Conservation (phyloP, 2,329 filamentous ascomycete genomes). For the Byssothecium circinans region DNA sequence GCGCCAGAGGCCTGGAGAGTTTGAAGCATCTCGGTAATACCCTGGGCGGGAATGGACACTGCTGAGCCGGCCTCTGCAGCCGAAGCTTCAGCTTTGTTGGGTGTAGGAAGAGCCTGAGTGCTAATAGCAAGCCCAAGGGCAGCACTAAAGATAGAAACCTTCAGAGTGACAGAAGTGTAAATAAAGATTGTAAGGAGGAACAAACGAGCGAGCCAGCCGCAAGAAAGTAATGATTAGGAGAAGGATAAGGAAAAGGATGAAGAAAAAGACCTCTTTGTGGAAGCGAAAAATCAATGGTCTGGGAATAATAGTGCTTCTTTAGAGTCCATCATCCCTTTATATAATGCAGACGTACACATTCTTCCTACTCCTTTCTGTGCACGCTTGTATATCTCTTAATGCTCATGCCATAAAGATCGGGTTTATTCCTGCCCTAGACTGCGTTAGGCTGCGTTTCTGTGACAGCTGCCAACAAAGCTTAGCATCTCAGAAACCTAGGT, state of each 20-base stretch:
- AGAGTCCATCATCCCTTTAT: not conserved
- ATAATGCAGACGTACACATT: not conserved
- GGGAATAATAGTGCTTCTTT: too few relatives aligned
- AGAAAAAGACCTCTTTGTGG: not conserved
- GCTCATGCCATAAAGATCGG: too few relatives aligned
- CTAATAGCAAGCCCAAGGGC: slow-evolving; percentile 6
- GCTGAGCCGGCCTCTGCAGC: not conserved
- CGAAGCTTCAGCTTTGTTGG: too few relatives aligned
- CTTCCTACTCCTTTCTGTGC: too few relatives aligned
- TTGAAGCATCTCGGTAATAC: not conserved
- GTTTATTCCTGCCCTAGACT: not conserved
- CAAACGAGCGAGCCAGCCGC: slow-evolving; percentile 15
- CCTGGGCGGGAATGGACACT: not conserved
- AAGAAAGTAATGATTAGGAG: slow-evolving; percentile 4
- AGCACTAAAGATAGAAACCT: slow-evolving; percentile 10
- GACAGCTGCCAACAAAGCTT: not conserved
- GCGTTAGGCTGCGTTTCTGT: not conserved
- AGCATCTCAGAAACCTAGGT: slow-evolving; percentile 1
- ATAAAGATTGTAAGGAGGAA: not conserved
- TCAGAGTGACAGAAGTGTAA: slow-evolving; percentile 6
- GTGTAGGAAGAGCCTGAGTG: not conserved
- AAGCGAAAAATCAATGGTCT: not conserved
- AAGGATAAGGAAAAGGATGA: not conserved
- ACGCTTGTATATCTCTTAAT: too few relatives aligned
- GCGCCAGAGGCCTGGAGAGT: not conserved